Conservation (phyloP, 2,329 filamentous ascomycete species). For the Cladophialophora carrionii region DNA sequence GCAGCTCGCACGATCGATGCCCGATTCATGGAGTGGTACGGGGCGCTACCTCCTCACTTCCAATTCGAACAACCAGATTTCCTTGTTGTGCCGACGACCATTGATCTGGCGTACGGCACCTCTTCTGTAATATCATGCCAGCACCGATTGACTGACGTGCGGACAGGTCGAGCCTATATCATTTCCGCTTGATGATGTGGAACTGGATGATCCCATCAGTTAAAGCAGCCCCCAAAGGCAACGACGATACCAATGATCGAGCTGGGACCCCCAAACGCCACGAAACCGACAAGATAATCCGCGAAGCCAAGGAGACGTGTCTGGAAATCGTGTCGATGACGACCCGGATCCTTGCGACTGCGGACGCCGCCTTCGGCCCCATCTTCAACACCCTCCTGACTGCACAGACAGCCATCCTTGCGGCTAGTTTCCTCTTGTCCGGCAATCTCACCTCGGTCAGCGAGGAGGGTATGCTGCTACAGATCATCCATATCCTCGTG, state of each 20-base stretch:
- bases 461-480: constrained; percentile 24
- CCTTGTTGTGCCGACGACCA: constrained; percentile 9
- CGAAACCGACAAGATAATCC: constrained; percentile 9
- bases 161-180: constrained; percentile 11
- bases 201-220: constrained; percentile 19
- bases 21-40: constrained; percentile 19
- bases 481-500: constrained; percentile 22
- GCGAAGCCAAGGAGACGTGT: constrained; percentile 11
- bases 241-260: background rate
- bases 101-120: constrained; percentile 21
- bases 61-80: constrained; percentile 14
- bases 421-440: constrained; percentile 19
- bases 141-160: constrained; percentile 5
- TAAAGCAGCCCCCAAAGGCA: background rate
- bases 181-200: constrained; percentile 23
- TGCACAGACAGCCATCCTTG: constrained; percentile 22
- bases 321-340: constrained; percentile 4
- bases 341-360: background rate
- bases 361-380: constrained; percentile 13
- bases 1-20: constrained; percentile 16
- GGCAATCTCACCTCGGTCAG: constrained; percentile 13
- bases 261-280: background rate
- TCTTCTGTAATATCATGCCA: background rate
- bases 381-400: constrained; percentile 16
- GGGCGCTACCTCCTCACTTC: constrained; percentile 8